These are phyloP conservation scores for Apiospora malaysiana DNA, from an alignment of 2,329 filamentous ascomycete species.

Conservation along the genomic window DNA sequence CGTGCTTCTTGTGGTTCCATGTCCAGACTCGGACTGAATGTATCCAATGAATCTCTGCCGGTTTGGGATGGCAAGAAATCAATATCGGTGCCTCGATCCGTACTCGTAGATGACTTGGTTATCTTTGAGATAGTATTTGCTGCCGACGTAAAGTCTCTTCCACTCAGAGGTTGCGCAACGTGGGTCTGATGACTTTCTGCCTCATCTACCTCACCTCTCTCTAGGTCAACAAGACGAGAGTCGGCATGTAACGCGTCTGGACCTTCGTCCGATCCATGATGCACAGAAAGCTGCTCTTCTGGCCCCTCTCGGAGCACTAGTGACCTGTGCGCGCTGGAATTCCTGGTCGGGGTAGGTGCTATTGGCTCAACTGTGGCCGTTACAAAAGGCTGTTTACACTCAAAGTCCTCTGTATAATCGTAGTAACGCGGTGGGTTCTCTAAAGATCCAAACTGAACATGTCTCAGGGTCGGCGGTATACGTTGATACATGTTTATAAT, in stretches of 20 bases:
- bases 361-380: slow-evolving; percentile 30
- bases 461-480: slow-evolving; percentile 35
- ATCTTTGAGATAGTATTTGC: background rate
- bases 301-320: slow-evolving; percentile 32
- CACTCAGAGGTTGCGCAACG: background rate
- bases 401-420: slow-evolving; percentile 60
- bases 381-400: slow-evolving; percentile 36
- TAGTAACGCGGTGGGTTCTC: slow-evolving; percentile 50
- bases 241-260: background rate
- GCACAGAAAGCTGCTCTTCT: slow-evolving; percentile 32
- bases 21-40: slow-evolving; percentile 38
- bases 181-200: background rate
- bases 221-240: background rate
- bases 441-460: slow-evolving; percentile 28
- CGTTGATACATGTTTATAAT: slow-evolving; percentile 55
- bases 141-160: slow-evolving; percentile 14
- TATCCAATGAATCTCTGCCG: slow-evolving; percentile 38
- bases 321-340: slow-evolving; percentile 30
- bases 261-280: slow-evolving; percentile 28
- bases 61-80: slow-evolving; percentile 41
- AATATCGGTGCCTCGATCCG: slow-evolving; percentile 36
- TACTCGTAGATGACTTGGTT: slow-evolving; percentile 23
- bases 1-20: slow-evolving; percentile 34
- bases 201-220: background rate
- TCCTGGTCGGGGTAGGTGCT: slow-evolving; percentile 31